phyloP scores from a whole-genome alignment of 768 basidiomycete genomes.

The Kwoniella shandongensis region DNA sequence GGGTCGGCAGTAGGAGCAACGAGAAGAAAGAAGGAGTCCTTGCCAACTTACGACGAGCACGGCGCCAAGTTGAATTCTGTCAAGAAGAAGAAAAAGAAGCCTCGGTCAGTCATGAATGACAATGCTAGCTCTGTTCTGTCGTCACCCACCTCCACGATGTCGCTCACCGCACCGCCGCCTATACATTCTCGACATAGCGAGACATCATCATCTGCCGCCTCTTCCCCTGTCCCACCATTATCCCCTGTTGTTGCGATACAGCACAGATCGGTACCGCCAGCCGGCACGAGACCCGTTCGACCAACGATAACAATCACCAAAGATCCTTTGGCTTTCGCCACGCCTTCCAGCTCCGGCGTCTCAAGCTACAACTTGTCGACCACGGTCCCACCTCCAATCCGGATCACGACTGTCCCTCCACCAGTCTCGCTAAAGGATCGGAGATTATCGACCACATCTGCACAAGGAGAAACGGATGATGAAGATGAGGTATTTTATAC shows the following conservation, averaged over 20 bases:
- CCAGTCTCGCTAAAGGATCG: not conserved
- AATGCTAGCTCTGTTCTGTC: conserved; percentile 8
- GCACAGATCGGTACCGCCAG: not conserved
- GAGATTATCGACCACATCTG: conserved; percentile 3
- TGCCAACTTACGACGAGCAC: conserved; percentile 3
- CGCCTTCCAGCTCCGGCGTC: conserved; percentile 30
- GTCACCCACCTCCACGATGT: conserved; percentile 8
- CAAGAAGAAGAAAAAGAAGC: conserved; percentile 41
- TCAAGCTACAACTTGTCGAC: conserved; percentile 14
- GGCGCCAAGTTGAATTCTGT: conserved; percentile 14
- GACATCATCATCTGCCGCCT: conserved; percentile 31
- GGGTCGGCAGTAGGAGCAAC: not conserved
- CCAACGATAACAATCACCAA: not conserved
- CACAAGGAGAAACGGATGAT: conserved; percentile 15
- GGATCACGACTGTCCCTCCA: not conserved
- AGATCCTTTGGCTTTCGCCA: conserved; percentile 16
- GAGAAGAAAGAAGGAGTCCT: conserved; percentile 6
- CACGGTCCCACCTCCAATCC: not conserved
- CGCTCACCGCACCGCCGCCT: conserved; percentile 9
- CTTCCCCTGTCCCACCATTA: conserved; percentile 24
- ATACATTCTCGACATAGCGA: conserved; percentile 24
- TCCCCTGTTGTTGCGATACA: conserved; percentile 12
- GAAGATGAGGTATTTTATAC: conserved; percentile 34
- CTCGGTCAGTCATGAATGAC: not conserved
- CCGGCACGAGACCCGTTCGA: conserved; percentile 5